Conservation (phyloP, 371 early-diverging fungal species). For the Chytridium lagenaria region DNA sequence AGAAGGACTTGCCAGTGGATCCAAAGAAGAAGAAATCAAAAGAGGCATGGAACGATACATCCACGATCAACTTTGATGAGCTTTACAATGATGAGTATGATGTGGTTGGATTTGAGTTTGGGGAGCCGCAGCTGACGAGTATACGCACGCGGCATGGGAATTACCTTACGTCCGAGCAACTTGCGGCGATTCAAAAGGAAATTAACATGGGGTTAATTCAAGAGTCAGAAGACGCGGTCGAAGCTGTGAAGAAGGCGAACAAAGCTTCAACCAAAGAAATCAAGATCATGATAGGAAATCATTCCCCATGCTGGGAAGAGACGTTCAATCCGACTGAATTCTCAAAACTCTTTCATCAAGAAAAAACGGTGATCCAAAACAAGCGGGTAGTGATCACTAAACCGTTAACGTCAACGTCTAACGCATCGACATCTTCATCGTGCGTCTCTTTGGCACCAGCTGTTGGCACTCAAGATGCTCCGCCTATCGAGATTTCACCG, state of each 20-base stretch:
- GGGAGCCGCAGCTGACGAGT: constrained; percentile 16
- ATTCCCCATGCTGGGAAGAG: background rate
- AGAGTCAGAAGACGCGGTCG: constrained; percentile 10
- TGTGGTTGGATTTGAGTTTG: constrained; percentile 37
- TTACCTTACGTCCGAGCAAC: constrained; percentile 6
- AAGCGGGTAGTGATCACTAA: background rate
- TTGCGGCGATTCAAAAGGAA: constrained; percentile 2
- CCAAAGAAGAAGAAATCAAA: constrained; percentile 3
- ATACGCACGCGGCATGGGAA: constrained; percentile 20
- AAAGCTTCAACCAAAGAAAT: constrained; percentile 7
- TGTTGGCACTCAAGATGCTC: background rate
- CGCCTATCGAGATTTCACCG: constrained; percentile 8
- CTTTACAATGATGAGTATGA: constrained; percentile 17
- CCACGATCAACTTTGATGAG: background rate
- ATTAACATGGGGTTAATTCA: background rate
- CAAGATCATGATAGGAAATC: background rate
- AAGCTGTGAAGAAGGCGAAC: constrained; percentile 28
- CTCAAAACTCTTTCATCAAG: constrained; percentile 6
- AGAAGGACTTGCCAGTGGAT: background rate
- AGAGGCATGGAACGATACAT: constrained; percentile 1
- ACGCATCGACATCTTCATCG: background rate
- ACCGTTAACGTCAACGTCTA: background rate
- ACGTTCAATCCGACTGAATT: constrained; percentile 1
- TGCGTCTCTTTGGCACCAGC: background rate
- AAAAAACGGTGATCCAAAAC: background rate